phyloP scores from a whole-genome alignment of 306 rosid genomes.

The Cotoneaster glaucophyllus region DNA sequence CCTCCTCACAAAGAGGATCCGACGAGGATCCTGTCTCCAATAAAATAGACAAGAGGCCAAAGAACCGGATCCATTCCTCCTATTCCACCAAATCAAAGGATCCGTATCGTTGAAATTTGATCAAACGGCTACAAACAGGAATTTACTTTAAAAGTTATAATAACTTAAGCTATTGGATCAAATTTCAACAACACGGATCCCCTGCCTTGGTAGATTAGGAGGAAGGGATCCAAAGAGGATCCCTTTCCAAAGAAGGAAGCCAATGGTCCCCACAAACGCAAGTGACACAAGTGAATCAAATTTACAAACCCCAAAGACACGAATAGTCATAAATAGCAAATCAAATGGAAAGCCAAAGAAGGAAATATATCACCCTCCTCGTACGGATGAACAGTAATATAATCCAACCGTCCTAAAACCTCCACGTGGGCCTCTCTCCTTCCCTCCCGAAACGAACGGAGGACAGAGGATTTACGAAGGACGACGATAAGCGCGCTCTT shows the following conservation, averaged over 20 bases:
- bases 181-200: too few relatives aligned
- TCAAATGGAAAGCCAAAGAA: slow-evolving; percentile 21
- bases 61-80: neutral
- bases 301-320: neutral
- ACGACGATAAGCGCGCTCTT: neutral
- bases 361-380: slow-evolving; percentile 13
- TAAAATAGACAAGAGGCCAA: neutral
- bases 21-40: too few relatives aligned
- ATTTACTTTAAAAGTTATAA: too few relatives aligned
- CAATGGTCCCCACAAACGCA: neutral
- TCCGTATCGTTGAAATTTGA: too few relatives aligned
- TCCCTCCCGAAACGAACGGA: neutral
- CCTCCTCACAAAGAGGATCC: fast-evolving
- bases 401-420: neutral
- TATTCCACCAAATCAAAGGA: too few relatives aligned
- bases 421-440: neutral
- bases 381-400: slow-evolving; percentile 1
- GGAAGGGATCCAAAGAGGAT: too few relatives aligned
- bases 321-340: slow-evolving; percentile 17
- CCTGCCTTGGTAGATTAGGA: too few relatives aligned
- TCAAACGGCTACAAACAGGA: too few relatives aligned
- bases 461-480: neutral
- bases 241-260: neutral
- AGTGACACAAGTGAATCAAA: neutral
- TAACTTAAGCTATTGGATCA: too few relatives aligned